phyloP scores from a whole-genome alignment of 2,329 filamentous ascomycete genomes.

The Xylaria sp. region DNA sequence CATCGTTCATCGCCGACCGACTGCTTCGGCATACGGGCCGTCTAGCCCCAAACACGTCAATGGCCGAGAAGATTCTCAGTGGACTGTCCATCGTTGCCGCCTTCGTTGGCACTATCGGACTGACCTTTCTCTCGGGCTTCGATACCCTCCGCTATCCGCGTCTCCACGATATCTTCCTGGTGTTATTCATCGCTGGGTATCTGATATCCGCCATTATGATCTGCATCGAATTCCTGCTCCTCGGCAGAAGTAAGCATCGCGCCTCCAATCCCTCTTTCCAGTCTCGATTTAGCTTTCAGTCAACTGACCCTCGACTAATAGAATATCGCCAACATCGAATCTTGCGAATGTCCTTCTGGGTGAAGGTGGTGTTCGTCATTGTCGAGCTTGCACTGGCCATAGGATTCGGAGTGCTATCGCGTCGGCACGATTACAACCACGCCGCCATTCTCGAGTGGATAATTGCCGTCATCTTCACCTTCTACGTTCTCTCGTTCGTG shows the following conservation, averaged over 20 bases:
- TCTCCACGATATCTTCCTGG: conserved; percentile 80
- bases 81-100: conserved; percentile 73
- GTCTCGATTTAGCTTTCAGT: neutral
- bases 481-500: conserved; percentile 87
- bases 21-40: conserved; percentile 86
- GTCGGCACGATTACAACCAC: conserved; percentile 64
- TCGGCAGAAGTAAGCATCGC: conserved; percentile 72
- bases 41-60: conserved; percentile 76
- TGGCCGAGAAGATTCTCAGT: conserved; percentile 71
- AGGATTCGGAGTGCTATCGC: conserved; percentile 73
- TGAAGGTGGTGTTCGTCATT: conserved; percentile 87
- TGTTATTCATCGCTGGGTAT: conserved; percentile 88
- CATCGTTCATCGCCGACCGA: conserved; percentile 83
- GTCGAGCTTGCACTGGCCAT: conserved; percentile 79
- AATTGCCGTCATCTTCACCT: conserved; percentile 85
- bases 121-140: conserved; percentile 87
- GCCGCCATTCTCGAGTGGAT: conserved; percentile 84
- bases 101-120: conserved; percentile 78
- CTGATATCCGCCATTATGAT: conserved; percentile 87
- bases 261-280: neutral
- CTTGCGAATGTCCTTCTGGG: conserved; percentile 82
- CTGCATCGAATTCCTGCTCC: conserved; percentile 88
- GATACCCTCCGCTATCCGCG: conserved; percentile 77
- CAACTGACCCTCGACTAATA: conserved; percentile 42
- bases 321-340: conserved; percentile 79